Evolutionary conservation across 106 monocot species (phyloP), one percentile per base, ranked within the genome.

Genomic region (Apostasia shenzhenica): DNA sequence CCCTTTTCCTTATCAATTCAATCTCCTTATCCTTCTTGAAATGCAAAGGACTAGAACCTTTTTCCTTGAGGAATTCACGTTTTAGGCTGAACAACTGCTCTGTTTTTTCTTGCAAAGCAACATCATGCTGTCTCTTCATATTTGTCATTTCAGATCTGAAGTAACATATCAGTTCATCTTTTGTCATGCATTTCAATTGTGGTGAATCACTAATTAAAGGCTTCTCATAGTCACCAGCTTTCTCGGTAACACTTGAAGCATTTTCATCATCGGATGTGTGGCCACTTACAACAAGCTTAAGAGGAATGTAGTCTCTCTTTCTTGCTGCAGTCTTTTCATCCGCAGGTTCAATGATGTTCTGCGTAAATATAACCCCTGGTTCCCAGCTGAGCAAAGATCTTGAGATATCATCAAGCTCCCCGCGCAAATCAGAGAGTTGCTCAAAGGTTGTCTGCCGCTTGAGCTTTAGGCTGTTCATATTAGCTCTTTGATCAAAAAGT

Each of bases 61-160:
- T 84, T 60, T 86, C 86, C 70, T 84, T 93, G 8, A 82, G 72
- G 47, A 76, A 66, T 55, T 84, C 68, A 42, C 93, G 76, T 59
- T 89, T 89, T 41, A 76, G 67, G 70, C 60, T 74, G 61, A 86
- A 93, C 42, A 89, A 56, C 67, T 93, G 80, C 68, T 93, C 93
- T 39, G 89, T 93, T 66, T 74, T 84, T 78, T 89, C 80, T 14
- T 86, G 86, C 66, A 93, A 70, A 60, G 83, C 72, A 61, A 59
- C 55, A 48, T 93, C 93, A 73, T 84, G 81, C 14, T 93, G 86
- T 71, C 83, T 84, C 50, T 86, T 93, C 77, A 89, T 86, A 47
- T 76, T 66, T 2, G 45, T 74, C 45, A 93, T 86, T 74, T 80
- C 81, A 66, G 45, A 71, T 69, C 76, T 89, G 50, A 77, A 86